These are phyloP conservation scores for Plasmodium cynomolgi DNA, from an alignment of 169 alveolate species.

Conservation along the genomic window DNA sequence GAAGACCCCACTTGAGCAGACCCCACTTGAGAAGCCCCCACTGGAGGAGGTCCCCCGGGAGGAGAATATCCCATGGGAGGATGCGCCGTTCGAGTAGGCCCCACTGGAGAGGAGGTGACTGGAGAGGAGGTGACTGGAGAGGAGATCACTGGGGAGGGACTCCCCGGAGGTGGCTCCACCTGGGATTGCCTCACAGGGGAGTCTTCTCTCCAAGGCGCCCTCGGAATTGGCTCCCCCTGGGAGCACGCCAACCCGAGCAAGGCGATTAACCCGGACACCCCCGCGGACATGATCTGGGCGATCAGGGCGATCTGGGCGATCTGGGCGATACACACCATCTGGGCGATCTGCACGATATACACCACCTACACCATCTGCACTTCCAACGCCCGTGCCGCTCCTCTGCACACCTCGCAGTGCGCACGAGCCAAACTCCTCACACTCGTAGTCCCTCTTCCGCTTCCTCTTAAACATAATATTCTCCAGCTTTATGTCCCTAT, in stretches of 20 bases:
- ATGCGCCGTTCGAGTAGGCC: not conserved
- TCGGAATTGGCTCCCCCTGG: not conserved
- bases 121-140: not conserved
- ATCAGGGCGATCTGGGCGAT: too few species aligned
- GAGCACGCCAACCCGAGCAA: not conserved
- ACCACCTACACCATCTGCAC: not conserved
- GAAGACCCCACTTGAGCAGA: not conserved
- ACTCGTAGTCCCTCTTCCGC: constrained; percentile 6
- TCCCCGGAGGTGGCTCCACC: not conserved
- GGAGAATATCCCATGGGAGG: not conserved
- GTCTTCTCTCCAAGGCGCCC: not conserved
- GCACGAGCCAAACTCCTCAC: constrained; percentile 18
- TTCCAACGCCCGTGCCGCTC: not conserved
- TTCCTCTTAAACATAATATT: constrained; percentile 73
- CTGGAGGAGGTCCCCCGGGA: not conserved
- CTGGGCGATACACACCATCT: too few species aligned
- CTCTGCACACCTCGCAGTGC: not conserved
- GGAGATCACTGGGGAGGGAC: not conserved
- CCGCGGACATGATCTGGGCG: too few species aligned
- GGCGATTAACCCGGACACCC: too few species aligned
- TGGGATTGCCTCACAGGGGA: not conserved
- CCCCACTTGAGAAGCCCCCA: not conserved
- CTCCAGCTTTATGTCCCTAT: constrained; percentile 78
- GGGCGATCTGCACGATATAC: too few species aligned
- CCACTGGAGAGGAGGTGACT: not conserved